Evolutionary conservation across 2,329 filamentous ascomycete species (phyloP), one percentile per base, ranked within the genome.

Genomic region (Xylariaceae sp.): DNA sequence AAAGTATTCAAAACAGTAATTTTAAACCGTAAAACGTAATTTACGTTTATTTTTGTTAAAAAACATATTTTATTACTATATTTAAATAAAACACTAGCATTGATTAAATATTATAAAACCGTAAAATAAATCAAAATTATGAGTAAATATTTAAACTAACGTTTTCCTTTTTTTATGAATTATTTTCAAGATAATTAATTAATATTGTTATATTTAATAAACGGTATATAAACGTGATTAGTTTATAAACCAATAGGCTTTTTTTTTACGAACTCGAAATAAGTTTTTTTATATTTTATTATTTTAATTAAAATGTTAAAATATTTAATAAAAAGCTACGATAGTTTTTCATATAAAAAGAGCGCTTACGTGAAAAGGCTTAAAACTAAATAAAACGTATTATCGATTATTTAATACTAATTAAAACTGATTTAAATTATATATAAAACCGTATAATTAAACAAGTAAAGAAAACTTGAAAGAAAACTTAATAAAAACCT

Each of bases 121-220:
- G 17, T 31, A 39, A 39, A 40, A 5, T 40, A 46, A 46, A 15
- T 31, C 5, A 32, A 45, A 45, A 36, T 35, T 36, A 45, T 38
- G 6, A 36, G 19, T 45, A 15, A 45, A 17, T 45, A 19, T 38
- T 14, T 15, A 11, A 46, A 39, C 7, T 46, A 46, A 46, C 19
- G 19, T 11, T 40, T 46, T 27, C 18, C 14, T 5, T n/a, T 40
- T 6, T 46, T 39, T 19, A 32, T 46, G 10, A 46, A 39, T 14
- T 46, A 46, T 39, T 46, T 14, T 46, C 30, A 47, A 41, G 19
- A 47, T 42, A 42, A 42, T 33, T 47, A 41, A 33, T 41, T 42
- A 7, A 6, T 32, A 32, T 15, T 18, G 12, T 41, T 31, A 11
- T 41, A 32, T 5, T 31, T 27, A 10, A 32, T 33, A 32, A 42